phyloP scores from a whole-genome alignment of 1,139 yeast species.

The Meyerozyma smithsonii region DNA sequence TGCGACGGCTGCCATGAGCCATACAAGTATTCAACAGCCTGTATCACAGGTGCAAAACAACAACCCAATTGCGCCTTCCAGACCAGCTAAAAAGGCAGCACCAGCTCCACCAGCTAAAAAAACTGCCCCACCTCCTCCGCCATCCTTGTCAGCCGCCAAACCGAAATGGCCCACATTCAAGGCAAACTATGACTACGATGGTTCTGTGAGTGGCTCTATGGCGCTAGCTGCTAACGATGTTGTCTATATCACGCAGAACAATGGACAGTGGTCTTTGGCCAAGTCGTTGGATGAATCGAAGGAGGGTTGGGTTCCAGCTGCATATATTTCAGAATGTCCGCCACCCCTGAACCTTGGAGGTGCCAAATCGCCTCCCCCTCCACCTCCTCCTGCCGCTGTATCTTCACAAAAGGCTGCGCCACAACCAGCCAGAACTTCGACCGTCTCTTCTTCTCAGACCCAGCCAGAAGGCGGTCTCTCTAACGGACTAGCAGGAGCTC shows the following conservation, averaged over 20 bases:
- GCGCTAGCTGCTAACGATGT: constrained; percentile 73
- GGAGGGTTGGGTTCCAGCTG: constrained; percentile 98
- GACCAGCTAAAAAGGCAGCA: constrained; percentile 31
- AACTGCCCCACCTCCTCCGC: constrained; percentile 49
- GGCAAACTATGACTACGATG: constrained; percentile 87
- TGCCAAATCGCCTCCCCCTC: constrained; percentile 20
- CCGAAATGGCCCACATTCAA: constrained; percentile 76
- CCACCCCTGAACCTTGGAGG: constrained; percentile 33
- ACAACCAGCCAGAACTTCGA: no score
- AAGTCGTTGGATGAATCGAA: constrained; percentile 66
- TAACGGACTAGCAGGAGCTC: constrained; percentile 70
- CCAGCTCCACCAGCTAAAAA: constrained; percentile 37
- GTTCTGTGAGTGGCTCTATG: constrained; percentile 77
- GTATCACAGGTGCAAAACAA: constrained; percentile 10
- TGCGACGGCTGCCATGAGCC: constrained; percentile 5
- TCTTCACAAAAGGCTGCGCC: no score
- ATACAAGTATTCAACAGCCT: background rate
- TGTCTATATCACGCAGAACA: constrained; percentile 65
- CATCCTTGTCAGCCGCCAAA: constrained; percentile 50
- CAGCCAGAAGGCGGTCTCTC: constrained; percentile 36
- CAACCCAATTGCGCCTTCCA: constrained; percentile 11
- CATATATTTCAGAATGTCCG: constrained; percentile 69
- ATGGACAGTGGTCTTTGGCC: constrained; percentile 89
- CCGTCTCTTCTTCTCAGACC: constrained; percentile 4
- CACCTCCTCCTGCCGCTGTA: constrained; percentile 26